Conservation (phyloP, 805 yeast species). For the Yamadazyma ubonensis region DNA sequence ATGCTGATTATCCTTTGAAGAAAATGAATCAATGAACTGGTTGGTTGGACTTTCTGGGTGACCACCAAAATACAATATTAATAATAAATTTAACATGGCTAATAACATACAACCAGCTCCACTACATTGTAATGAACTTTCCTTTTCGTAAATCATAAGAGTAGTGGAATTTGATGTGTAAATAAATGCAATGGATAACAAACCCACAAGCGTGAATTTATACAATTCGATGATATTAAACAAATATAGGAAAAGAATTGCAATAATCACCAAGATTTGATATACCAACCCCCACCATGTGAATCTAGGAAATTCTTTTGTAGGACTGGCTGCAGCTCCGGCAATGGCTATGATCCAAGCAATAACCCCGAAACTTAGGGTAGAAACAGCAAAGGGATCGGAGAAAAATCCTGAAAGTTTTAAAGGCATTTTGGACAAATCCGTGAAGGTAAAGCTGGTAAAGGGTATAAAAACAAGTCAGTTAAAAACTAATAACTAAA, state of each 20-base stretch:
- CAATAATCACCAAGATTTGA: constrained; percentile 59
- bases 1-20: constrained; percentile 48
- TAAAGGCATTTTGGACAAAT: constrained; percentile 29
- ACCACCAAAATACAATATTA: constrained; percentile 89
- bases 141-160: constrained; percentile 63
- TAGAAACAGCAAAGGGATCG: constrained; percentile 86
- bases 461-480: neutral
- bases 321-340: constrained; percentile 60
- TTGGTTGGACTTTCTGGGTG: constrained; percentile 87
- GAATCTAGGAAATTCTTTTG: constrained; percentile 64
- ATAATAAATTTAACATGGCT: constrained; percentile 76
- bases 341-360: constrained; percentile 89
- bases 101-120: constrained; percentile 89
- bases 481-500: neutral
- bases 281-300: constrained; percentile 97
- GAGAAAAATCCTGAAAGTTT: constrained; percentile 55
- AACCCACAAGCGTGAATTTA: constrained; percentile 55
- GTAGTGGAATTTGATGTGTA: constrained; percentile 86
- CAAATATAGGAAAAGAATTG: constrained; percentile 51
- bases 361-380: constrained; percentile 67
- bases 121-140: constrained; percentile 73
- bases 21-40: constrained; percentile 80
- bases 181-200: constrained; percentile 69
- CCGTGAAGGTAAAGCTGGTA: neutral
- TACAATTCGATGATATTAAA: constrained; percentile 69